Base-by-base conservation (phyloP, 1,139 yeast species). In the Yamadazyma jaroonii region DNA sequence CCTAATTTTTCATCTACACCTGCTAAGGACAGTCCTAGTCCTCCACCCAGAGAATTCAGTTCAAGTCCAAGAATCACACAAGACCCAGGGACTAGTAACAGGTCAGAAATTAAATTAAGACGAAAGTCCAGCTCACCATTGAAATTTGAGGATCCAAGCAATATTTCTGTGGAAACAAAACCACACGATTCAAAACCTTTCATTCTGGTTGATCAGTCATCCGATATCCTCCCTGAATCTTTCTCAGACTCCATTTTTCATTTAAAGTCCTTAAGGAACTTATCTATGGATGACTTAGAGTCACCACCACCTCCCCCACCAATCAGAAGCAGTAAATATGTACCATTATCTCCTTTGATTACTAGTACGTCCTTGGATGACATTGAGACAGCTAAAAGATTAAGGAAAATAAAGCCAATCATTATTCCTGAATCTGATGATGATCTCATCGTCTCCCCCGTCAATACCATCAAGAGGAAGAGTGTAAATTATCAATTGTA, bases 351-450 rank as follows among this genome's bases (percentile, higher is more conserved):
- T 13, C 29, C 14, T 10, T n/a, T 30, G 10, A 27, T 8, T 3
- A 36, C 22, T 4, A 30, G 17, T n/a, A 25, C 35, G 9, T 31
- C 44, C 9, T 39, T 37, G 11, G 38, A 38, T 23, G 52, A 48
- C 24, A 58, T 69, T 11, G 71, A 61, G 25, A 67, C 62, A 4
- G 76, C 76, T 1, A 70, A 69, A 44, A 49, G 50, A 29, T 46
- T 66, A 32, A 51, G 67, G 32, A 51, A 58, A 34, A 69, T 70
- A 26, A 62, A 64, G 6, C 76, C 76, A 1, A 66, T 70, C 7
- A 52, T 57, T 38, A 56, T 70, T 21, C 75, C 75, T 1, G 54
- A 57, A 1, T 62, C 59, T 9, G 63, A 56, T 15, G 67, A 59
- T 13, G 60, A 57, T n/a, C 43, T 44, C 21, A 60, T 59, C 31